Evolutionary conservation across 2,329 filamentous ascomycete genomes (phyloP), one percentile per base, ranked within the genome.

Genomic region (Diaporthe citri): DNA sequence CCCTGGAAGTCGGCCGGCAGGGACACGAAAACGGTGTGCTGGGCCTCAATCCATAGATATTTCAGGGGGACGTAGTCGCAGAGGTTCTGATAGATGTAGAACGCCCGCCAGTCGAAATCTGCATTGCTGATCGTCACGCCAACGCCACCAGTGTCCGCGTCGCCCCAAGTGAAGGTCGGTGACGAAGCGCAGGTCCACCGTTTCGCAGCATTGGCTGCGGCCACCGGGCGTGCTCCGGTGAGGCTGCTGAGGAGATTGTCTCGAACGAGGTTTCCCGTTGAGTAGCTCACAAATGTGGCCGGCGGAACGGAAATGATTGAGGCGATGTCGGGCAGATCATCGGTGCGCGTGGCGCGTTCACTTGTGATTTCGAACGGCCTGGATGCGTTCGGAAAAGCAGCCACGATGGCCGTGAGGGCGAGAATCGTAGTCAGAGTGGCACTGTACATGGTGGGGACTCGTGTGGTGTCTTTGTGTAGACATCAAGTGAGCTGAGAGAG

Each of bases 1-100:
- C 80, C 80, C 72, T 80, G 77, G 59, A 79, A 81, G 34, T 67
- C 71, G 52, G 75, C 76, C 3, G 79, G 79, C 41, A 81, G 77
- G 8, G 78, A 78, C 6, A 81, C 72, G 52, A 81, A 81, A 31
- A 76, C 64, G 7, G 78, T 81, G 17, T 74, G 56, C 41, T 76
- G 75, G 1, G 77, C 71, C 17, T 69, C 73, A 20, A 81, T 74
- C 78, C 78, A 80, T 48, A 81, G 78, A 73, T 81, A 79, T 76
- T 81, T 80, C 75, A 78, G 79, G 0, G 80, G 79, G 4, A 80
- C 71, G 13, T 52, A 70, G 71, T 81, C 80, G 73, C 80, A 81
- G 59, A 66, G 77, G 75, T 81, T 81, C 67, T 80, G 77, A 76
- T 80, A 80, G 60, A 79, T 34, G 73, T 78, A 79, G 71, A 79